These are phyloP conservation scores for Podospora pseudoanserina DNA, from an alignment of 495 filamentous ascomycete genomes.

Conservation along the genomic window DNA sequence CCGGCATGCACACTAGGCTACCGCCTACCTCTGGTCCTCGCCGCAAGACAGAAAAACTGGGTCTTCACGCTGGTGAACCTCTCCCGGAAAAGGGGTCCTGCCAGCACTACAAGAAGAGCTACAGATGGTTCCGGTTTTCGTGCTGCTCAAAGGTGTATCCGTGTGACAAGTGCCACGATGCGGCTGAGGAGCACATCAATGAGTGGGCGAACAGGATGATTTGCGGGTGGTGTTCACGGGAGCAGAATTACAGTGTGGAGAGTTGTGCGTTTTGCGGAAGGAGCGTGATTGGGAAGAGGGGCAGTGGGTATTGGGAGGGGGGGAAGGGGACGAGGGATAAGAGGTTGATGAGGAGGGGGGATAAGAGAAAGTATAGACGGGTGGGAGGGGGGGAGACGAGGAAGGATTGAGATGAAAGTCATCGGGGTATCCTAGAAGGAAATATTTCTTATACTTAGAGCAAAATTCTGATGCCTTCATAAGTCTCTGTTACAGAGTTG, in stretches of 20 bases:
- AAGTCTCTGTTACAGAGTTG: too few relatives aligned
- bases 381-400: conserved; percentile 32
- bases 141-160: conserved; percentile 60
- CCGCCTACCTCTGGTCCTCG: conserved; percentile 44
- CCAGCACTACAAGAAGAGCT: conserved; percentile 72
- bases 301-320: conserved; percentile 86
- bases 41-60: conserved; percentile 67
- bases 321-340: conserved; percentile 79
- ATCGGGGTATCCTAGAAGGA: too few relatives aligned
- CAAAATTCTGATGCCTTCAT: too few relatives aligned
- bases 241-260: conserved; percentile 79
- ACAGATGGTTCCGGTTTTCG: conserved; percentile 79
- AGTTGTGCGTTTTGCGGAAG: conserved; percentile 74
- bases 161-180: conserved; percentile 85
- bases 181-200: conserved; percentile 63
- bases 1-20: conserved; percentile 42
- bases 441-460: too few relatives aligned
- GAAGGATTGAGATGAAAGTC: conserved; percentile 14
- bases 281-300: conserved; percentile 59
- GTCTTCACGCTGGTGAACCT: conserved; percentile 74
- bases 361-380: conserved; percentile 68
- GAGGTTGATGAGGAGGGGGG: conserved; percentile 66
- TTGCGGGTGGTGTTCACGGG: conserved; percentile 76
- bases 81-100: conserved; percentile 74
- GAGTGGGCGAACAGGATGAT: conserved; percentile 90